Evolutionary conservation across 345 rosid species (phyloP), one percentile per base, ranked within the genome.

Genomic region (Citrus medica): DNA sequence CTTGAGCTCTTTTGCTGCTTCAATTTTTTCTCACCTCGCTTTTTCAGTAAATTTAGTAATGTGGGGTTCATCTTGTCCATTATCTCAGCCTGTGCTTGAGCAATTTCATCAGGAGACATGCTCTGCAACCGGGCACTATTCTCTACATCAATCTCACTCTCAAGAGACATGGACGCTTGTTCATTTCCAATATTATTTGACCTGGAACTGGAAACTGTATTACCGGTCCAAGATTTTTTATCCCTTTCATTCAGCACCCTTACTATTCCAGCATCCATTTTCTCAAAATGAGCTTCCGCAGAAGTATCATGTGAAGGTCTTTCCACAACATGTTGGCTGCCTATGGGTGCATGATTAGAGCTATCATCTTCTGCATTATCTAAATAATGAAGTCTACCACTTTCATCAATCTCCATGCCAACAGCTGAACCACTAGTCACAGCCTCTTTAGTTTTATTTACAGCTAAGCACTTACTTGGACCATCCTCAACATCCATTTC

Each of bases 81-180:
- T 83, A 95, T 83, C 88, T 92, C 99, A 82, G 93, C 89, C 68
- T 80, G 93, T 80, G 98, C 93, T 87, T 91, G 80, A 13, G 89
- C 90, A 81, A 93, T 92, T 81, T 95, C 98, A 56, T 89, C 88
- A 17, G 88, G 70, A 27, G 97, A 84, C 99, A 95, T 95, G 61
- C 85, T 74, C 78, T 85, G 82, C 79, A 95, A 79, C 79, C 85
- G 88, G 46, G 91, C 86, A 35, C 67, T 80, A 79, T 95, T 93
- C 84, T 95, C 99, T 24, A 75, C 85, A 86, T 94, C 95, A 84
- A 94, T 94, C 82, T 90, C 95, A 82, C 84, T 84, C 84, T 89
- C 94, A 58, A 92, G 88, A 75, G 91, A 86, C 58, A 81, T 60
- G 32, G 89, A 69, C 32, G 71, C 79, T 32, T 76, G 88, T 67